Conservation (phyloP, 116 monocot genomes). For the Iris pallida region DNA sequence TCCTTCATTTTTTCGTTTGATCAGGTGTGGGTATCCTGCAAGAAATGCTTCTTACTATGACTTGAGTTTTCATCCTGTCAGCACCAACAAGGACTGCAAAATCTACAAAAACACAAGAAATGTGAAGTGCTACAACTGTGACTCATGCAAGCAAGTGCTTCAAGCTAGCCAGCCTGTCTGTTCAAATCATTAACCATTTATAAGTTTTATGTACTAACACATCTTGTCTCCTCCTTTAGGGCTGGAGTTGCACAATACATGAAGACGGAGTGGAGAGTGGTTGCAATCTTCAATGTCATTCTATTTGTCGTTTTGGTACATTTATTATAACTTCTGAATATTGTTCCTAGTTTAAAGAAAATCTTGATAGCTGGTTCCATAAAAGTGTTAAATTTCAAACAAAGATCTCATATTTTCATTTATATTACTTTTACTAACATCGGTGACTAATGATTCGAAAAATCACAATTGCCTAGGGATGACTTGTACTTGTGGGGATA, state of each 20-base stretch:
- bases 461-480: too few species aligned
- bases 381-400: too few species aligned
- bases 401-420: neutral
- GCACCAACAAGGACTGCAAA: slow-evolving; percentile 77
- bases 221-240: slow-evolving; percentile 28
- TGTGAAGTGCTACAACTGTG: slow-evolving; percentile 80
- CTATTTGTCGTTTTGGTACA: slow-evolving; percentile 77
- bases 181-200: neutral
- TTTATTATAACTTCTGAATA: too few species aligned
- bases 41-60: slow-evolving; percentile 91
- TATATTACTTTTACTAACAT: neutral
- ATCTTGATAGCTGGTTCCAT: too few species aligned
- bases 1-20: neutral
- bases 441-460: neutral
- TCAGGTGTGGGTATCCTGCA: slow-evolving; percentile 88
- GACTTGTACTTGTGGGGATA: too few species aligned
- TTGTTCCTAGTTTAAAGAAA: too few species aligned
- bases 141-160: slow-evolving; percentile 89
- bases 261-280: slow-evolving; percentile 87
- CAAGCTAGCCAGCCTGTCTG: neutral
- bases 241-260: slow-evolving; percentile 97
- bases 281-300: slow-evolving; percentile 82
- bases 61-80: slow-evolving; percentile 86
- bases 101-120: slow-evolving; percentile 69
- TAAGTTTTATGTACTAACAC: neutral